A percentile compares a stretch with the other conserved stretches of the same genome.
Evolutionary conservation across 257 asterid species (phyloP).

Genomic region (Plectranthus barbatus): DNA sequence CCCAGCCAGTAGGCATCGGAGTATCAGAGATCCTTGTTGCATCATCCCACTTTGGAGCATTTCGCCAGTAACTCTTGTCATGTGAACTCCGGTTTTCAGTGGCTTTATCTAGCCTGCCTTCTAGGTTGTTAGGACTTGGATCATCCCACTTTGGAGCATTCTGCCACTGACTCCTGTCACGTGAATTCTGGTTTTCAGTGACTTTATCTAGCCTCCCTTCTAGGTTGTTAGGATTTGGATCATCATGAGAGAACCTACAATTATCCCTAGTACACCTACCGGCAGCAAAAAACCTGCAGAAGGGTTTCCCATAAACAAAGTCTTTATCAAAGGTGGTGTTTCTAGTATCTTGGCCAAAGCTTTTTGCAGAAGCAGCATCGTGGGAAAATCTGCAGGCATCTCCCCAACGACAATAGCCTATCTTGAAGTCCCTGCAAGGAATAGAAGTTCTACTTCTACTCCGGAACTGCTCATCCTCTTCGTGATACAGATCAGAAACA

Average conservation of each 20-base stretch:
- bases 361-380: slow-evolving; percentile 32
- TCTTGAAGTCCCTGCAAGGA: slow-evolving; percentile 51
- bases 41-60: slow-evolving; percentile 43
- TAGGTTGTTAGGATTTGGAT: slow-evolving; percentile 18
- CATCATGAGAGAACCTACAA: slow-evolving; percentile 66
- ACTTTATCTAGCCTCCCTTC: slow-evolving; percentile 36
- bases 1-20: slow-evolving; percentile 30
- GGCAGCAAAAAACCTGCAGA: slow-evolving; percentile 61
- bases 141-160: slow-evolving; percentile 43
- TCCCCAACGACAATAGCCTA: slow-evolving; percentile 59
- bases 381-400: slow-evolving; percentile 69
- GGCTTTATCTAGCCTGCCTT: slow-evolving; percentile 32
- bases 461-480: slow-evolving; percentile 35
- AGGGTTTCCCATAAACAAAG: slow-evolving; percentile 33
- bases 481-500: slow-evolving; percentile 32
- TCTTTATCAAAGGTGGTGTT: slow-evolving; percentile 34
- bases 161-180: slow-evolving; percentile 28
- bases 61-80: slow-evolving; percentile 28
- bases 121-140: slow-evolving; percentile 22
- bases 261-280: slow-evolving; percentile 57
- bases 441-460: slow-evolving; percentile 34
- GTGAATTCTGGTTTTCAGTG: slow-evolving; percentile 23
- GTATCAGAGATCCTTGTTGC: slow-evolving; percentile 14
- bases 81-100: slow-evolving; percentile 24
- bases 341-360: slow-evolving; percentile 31